Evolutionary conservation across 495 filamentous ascomycete species (phyloP).

Genomic region (Hypoxylon intermedium): DNA sequence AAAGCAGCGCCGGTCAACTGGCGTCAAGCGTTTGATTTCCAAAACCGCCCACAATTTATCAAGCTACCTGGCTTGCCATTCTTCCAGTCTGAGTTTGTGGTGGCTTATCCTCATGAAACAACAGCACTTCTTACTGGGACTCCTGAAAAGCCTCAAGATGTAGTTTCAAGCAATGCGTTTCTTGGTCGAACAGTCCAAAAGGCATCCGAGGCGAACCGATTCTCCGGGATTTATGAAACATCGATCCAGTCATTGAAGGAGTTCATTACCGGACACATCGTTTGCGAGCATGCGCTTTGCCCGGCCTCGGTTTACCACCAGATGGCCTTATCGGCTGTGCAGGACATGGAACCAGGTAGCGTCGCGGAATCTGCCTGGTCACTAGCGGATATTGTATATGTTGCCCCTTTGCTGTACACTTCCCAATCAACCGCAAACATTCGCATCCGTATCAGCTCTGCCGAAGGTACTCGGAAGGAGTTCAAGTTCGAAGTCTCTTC

Average conservation of each 20-base stretch:
- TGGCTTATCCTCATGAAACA: conserved; percentile 1
- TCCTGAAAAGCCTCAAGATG: neutral
- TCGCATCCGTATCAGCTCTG: neutral
- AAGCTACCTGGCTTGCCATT: neutral
- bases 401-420: conserved; percentile 10
- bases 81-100: conserved; percentile 1
- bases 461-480: neutral
- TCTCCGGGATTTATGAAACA: conserved; percentile 2
- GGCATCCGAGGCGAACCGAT: neutral
- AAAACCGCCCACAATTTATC: neutral
- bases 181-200: neutral
- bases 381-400: conserved; percentile 6
- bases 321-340: conserved; percentile 7
- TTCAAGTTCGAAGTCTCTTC: neutral
- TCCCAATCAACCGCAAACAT: neutral
- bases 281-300: conserved; percentile 15
- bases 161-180: neutral
- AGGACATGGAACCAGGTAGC: conserved; percentile 7
- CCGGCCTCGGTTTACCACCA: conserved; percentile 19
- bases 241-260: conserved; percentile 5
- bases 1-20: conserved; percentile 1
- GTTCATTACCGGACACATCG: conserved; percentile 8
- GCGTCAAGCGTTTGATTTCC: neutral
- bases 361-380: conserved; percentile 8
- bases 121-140: neutral